Conservation (phyloP, 208 protist species). For the Wallacemonas sp. region DNA sequence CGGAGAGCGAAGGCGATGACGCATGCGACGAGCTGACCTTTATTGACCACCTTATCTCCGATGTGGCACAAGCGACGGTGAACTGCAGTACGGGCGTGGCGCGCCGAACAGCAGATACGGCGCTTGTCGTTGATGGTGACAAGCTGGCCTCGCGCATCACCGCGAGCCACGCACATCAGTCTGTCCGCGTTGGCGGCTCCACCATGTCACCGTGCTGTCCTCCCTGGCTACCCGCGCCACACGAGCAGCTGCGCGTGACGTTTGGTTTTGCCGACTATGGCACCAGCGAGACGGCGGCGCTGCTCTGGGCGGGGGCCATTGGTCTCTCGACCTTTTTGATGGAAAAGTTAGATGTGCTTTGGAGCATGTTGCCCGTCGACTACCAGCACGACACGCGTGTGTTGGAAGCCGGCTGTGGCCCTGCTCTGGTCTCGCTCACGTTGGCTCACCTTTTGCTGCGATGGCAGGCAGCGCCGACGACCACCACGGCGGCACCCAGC, state of each 20-base stretch:
- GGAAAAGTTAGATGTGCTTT: slow-evolving; percentile 22
- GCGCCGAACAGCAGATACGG: slow-evolving; percentile 36
- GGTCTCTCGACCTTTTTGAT: slow-evolving; percentile 48
- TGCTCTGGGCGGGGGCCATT: slow-evolving; percentile 57
- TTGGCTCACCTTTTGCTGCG: slow-evolving; percentile 18
- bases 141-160: background rate
- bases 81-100: slow-evolving; percentile 45
- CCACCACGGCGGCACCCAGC: too few relatives aligned
- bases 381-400: slow-evolving; percentile 13
- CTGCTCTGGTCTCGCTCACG: slow-evolving; percentile 45
- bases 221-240: background rate
- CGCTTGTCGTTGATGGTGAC: slow-evolving; percentile 20
- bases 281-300: slow-evolving; percentile 48
- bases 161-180: too few relatives aligned
- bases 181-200: too few relatives aligned
- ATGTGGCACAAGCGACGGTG: slow-evolving; percentile 24
- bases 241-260: slow-evolving; percentile 19
- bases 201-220: background rate
- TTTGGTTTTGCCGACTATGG: slow-evolving; percentile 68
- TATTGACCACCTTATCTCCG: slow-evolving; percentile 26
- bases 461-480: background rate
- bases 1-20: too few relatives aligned
- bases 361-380: background rate
- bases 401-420: slow-evolving; percentile 58
- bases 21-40: background rate